Percentiles rank a stretch among this genome's conserved stretches.
phyloP scores from a whole-genome alignment of 2,329 filamentous ascomycete genomes.

The Ustilaginoidea virens region DNA sequence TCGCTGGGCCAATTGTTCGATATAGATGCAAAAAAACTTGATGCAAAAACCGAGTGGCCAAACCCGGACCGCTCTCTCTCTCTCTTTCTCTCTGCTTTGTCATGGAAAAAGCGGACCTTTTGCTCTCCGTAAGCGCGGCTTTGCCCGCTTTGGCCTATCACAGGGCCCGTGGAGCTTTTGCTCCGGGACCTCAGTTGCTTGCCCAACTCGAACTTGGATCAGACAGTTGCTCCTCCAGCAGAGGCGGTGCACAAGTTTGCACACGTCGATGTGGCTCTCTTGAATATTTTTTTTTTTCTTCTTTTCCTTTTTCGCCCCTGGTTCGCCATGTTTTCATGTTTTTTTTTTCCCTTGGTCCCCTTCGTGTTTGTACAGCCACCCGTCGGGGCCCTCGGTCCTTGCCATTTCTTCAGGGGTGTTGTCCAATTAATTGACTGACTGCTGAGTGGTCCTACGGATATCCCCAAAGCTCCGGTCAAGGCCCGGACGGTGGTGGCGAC shows the following conservation, averaged over 20 bases:
- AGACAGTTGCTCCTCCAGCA: constrained; percentile 4
- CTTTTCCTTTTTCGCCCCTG: not conserved
- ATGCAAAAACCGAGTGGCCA: too few species aligned
- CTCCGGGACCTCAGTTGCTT: constrained; percentile 4
- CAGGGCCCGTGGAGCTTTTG: constrained; percentile 4
- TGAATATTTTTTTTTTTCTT: constrained; percentile 1
- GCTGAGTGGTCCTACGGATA: too few species aligned
- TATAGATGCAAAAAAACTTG: too few species aligned
- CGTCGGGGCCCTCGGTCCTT: too few species aligned
- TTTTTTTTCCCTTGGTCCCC: too few species aligned
- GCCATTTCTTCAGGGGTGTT: too few species aligned
- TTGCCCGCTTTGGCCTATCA: constrained; percentile 4
- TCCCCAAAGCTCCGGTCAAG: constrained; percentile 1
- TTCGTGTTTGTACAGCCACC: too few species aligned
- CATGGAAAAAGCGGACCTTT: too few species aligned
- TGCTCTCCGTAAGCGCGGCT: constrained; percentile 4
- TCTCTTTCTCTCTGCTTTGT: too few species aligned
- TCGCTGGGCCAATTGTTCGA: too few species aligned
- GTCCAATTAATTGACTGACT: too few species aligned
- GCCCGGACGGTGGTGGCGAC: constrained; percentile 2
- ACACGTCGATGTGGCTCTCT: constrained; percentile 3
- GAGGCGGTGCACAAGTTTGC: constrained; percentile 2
- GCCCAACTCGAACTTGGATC: constrained; percentile 3
- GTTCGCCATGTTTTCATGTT: not conserved
- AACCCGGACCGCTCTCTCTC: too few species aligned